phyloP scores from a whole-genome alignment of 306 rosid genomes.

The Cicer cuneatum region DNA sequence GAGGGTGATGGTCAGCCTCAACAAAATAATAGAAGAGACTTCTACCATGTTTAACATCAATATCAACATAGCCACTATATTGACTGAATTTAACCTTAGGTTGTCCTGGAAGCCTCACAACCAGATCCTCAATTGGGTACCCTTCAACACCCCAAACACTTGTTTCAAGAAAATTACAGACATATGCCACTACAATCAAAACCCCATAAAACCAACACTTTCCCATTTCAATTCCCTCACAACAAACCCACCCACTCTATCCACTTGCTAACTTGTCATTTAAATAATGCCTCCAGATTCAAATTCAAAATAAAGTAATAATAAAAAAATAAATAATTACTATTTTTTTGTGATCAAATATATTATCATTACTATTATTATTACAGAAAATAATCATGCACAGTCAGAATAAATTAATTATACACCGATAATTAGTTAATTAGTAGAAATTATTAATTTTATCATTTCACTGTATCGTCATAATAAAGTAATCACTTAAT shows the following conservation, averaged over 20 bases:
- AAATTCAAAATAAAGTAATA: neutral
- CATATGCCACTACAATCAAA: conserved; percentile 29
- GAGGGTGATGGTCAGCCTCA: conserved; percentile 63
- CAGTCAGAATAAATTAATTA: too few species aligned
- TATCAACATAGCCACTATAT: conserved; percentile 83
- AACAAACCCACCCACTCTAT: conserved; percentile 19
- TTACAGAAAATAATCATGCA: too few species aligned
- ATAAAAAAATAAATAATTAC: neutral
- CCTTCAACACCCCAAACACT: conserved; percentile 46
- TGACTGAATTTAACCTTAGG: conserved; percentile 74
- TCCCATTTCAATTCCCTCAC: conserved; percentile 50
- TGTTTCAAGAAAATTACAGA: conserved; percentile 10
- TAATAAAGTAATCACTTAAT: too few species aligned
- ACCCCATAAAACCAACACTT: conserved; percentile 50
- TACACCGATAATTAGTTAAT: too few species aligned
- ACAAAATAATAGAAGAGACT: conserved; percentile 88
- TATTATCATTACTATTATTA: too few species aligned
- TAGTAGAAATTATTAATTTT: too few species aligned
- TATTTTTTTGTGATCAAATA: too few species aligned
- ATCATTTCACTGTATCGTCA: too few species aligned
- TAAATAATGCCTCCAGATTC: neutral
- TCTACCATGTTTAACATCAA: conserved; percentile 70
- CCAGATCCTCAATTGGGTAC: conserved; percentile 79
- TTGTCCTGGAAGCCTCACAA: conserved; percentile 76
- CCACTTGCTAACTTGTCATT: conserved; percentile 3